Base-by-base conservation (phyloP, 306 rosid species). In the Begonia loranthoides region DNA sequence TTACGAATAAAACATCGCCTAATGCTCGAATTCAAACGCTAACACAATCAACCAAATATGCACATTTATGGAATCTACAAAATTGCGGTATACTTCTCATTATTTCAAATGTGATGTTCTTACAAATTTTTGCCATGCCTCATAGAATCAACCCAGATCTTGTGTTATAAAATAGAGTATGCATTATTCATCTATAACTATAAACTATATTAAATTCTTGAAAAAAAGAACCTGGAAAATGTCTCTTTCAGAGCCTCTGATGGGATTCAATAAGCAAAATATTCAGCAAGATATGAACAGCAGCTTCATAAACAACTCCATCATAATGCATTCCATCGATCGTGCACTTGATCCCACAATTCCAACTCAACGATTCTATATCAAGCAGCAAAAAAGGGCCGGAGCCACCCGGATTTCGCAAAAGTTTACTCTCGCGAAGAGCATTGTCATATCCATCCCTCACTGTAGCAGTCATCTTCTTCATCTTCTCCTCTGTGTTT, bases 251-350 rank as follows among this genome's bases (percentile, higher is more conserved):
- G 46, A 90, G 81, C 71, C 73, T 90, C 79, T 90, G 99, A 61
- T 90, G 94, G 65, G 99, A 90, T 59, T 85, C 87, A 58, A 85
- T 82, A 52, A 90, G 83, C 83, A 90, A 71, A 48, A 92, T 95
- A 73, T 90, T 86, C 0, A 90, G 68, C 83, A 80, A 59, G 51
- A 90, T 67, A 19, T 90, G 99, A 66, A 86, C 63, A 0, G 76
- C 79, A 34, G 95, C 95, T 52, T 86, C 95, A 67, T 82, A 90
- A 22, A 90, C 92, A 55, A 65, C 66, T 38, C 55, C 68, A 70
- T 86, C 82, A 71, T 82, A 85, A 63, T 90, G 99, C 86, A 85
- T 82, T 2, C 95, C 95, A 71, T 90, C 99, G 48, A 64, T 92
- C 41, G 95, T 86, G 66, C 99, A 90, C 19, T 68, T 66, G 22